Base-by-base conservation (phyloP, 2,329 filamentous ascomycete species). In the Penicillium sp. region DNA sequence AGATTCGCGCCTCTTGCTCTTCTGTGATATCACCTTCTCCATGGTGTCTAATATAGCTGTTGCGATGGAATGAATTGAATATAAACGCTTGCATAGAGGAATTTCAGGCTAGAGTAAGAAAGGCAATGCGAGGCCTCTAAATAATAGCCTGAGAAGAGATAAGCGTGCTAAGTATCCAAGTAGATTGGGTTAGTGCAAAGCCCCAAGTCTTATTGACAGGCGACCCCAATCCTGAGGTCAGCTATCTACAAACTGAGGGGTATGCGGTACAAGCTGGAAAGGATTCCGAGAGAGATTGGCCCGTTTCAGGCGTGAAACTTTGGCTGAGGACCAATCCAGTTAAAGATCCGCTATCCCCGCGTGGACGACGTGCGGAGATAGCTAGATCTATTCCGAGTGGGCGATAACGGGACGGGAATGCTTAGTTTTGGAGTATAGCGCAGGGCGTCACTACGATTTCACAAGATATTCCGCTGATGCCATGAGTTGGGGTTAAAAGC, bases 321-420 rank as follows among this genome's bases (percentile, higher is more conserved):
- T 27, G 24, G 24, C 24, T 27, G 24, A 27, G 24, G 24, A 34
- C 31, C 31, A 34, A 34, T 34, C 31, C 8, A 34, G 31, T 34
- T 10, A 34, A 34, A 11, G 31, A 34, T 34, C 8, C 39, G 38
- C 29, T 11, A 11, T n/a, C n/a, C 31, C 24, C n/a, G 6, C 21
- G 7, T 39, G 11, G 13, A 3, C 4, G 13, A 18, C 5, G 24
- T 14, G 14, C 18, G 2, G 16, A 54, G 52, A 54, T 54, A 54
- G 52, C 52, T 27, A 9, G 24, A 9, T 14, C 4, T 44, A 24
- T 40, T 50, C 24, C 10, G 47, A 54, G 40, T 54, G 52, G 52
- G n/a, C 47, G 52, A 54, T 54, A 54, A 50, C 10, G 11, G 47
- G 43, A 52, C 47, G 24, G 9, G 49, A 13, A 43, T 36, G 34